Evolutionary conservation across 106 monocot genomes (phyloP).

Genomic region (Chionographis japonica): DNA sequence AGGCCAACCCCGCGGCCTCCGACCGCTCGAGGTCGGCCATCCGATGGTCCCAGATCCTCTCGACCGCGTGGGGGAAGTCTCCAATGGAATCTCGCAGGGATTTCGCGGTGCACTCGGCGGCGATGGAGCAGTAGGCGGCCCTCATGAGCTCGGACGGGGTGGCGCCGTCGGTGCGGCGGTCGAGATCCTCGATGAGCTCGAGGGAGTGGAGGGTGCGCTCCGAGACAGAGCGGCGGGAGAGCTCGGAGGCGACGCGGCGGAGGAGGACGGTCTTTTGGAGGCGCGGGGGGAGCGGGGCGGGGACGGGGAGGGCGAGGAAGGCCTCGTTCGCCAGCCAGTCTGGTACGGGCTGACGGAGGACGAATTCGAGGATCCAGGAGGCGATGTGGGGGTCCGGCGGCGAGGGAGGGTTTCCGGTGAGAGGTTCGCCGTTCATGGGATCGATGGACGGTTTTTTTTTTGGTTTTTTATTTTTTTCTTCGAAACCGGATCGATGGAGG

Average conservation of each 20-base stretch:
- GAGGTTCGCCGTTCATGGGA: not conserved
- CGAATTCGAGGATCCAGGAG: conserved; percentile 43
- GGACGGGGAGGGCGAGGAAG: conserved; percentile 22
- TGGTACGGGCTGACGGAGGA: conserved; percentile 37
- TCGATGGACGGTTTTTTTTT: no score
- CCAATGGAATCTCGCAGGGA: conserved; percentile 1
- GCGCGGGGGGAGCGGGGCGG: conserved; percentile 12
- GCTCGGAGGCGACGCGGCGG: conserved; percentile 23
- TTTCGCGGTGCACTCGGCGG: conserved; percentile 14
- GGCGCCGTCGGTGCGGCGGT: conserved; percentile 1
- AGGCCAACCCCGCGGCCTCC: conserved; percentile 6
- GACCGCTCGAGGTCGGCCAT: conserved; percentile 21
- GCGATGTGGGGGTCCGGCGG: not conserved
- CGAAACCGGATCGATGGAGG: no score
- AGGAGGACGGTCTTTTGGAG: conserved; percentile 43
- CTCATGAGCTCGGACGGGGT: conserved; percentile 4
- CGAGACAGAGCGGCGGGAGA: conserved; percentile 15
- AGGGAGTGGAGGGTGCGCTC: conserved; percentile 23
- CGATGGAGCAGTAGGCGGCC: conserved; percentile 33
- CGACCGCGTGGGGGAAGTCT: conserved; percentile 8
- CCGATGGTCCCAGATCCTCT: conserved; percentile 23
- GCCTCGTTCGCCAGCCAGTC: conserved; percentile 23
- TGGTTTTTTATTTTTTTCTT: no score
- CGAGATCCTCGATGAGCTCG: conserved; percentile 38
- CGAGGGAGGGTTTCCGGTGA: not conserved